Conservation (phyloP, 2,329 filamentous ascomycete genomes). For the Penicillium vulpinum region DNA sequence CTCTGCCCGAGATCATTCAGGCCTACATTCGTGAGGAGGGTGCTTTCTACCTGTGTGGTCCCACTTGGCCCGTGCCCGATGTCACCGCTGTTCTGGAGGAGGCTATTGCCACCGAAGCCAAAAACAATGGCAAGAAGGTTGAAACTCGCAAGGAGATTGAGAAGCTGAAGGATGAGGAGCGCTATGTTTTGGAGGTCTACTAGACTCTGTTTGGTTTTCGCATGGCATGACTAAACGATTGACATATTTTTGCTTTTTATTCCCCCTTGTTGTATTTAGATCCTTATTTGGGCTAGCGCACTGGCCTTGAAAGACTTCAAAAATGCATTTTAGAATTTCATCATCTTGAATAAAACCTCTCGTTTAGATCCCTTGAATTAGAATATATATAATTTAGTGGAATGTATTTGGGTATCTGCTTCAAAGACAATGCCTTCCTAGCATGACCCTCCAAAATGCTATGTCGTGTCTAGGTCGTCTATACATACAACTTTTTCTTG, state of each 20-base stretch:
- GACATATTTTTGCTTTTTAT: constrained; percentile 17
- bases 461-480: constrained; percentile 15
- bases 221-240: constrained; percentile 20
- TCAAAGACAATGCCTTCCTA: constrained; percentile 2
- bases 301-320: constrained; percentile 13
- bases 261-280: constrained; percentile 19
- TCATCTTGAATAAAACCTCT: background rate
- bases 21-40: constrained; percentile 87
- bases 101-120: constrained; percentile 76
- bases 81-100: constrained; percentile 93
- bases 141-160: constrained; percentile 91
- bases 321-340: constrained; percentile 16
- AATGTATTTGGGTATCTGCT: constrained; percentile 20
- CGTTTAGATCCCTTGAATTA: background rate
- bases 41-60: constrained; percentile 94
- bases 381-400: background rate
- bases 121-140: constrained; percentile 69
- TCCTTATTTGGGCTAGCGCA: constrained; percentile 25
- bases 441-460: constrained; percentile 5
- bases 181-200: constrained; percentile 97
- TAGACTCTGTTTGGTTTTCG: constrained; percentile 47
- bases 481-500: constrained; percentile 12
- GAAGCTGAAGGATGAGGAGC: constrained; percentile 87
- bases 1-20: constrained; percentile 74
- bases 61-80: constrained; percentile 97